phyloP scores from a whole-genome alignment of 148 eudicot genomes.

The Fallopia convolvulus region DNA sequence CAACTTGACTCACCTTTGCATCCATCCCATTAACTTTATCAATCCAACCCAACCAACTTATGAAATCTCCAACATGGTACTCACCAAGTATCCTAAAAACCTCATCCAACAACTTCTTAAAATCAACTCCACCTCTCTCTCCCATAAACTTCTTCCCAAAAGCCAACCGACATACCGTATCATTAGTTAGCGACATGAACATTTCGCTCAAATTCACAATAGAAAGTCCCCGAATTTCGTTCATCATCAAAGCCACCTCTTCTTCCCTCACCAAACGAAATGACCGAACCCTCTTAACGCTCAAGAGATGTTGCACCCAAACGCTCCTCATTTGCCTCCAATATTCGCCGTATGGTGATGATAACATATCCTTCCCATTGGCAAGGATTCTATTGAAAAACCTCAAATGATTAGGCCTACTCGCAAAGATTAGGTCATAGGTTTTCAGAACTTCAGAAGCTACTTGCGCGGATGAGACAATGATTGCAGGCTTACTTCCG shows the following conservation, averaged over 20 bases:
- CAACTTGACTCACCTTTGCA: not conserved
- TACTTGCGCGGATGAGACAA: too few relatives aligned
- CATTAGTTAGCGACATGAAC: conserved; percentile 4
- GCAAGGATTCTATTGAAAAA: conserved; percentile 2
- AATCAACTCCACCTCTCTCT: not conserved
- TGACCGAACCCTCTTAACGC: not conserved
- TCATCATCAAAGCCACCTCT: not conserved
- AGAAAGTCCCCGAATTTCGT: not conserved
- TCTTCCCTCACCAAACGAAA: not conserved
- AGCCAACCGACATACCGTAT: not conserved
- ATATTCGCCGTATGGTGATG: conserved; percentile 22
- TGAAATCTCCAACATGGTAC: not conserved
- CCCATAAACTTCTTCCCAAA: conserved; percentile 2
- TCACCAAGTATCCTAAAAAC: not conserved
- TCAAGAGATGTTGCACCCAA: conserved; percentile 9
- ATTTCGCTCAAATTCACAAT: conserved; percentile 10
- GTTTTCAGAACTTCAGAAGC: too few relatives aligned
- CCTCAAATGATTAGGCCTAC: not conserved
- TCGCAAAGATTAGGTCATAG: too few relatives aligned
- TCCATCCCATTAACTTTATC: not conserved
- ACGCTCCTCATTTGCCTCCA: conserved; percentile 33
- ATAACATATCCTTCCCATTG: conserved; percentile 19
- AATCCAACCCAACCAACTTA: conserved; percentile 6
- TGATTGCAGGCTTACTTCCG: conserved; percentile 16
- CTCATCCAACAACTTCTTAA: not conserved